phyloP scores from a whole-genome alignment of 768 basidiomycete genomes.

The Kwoniella shandongensis region DNA sequence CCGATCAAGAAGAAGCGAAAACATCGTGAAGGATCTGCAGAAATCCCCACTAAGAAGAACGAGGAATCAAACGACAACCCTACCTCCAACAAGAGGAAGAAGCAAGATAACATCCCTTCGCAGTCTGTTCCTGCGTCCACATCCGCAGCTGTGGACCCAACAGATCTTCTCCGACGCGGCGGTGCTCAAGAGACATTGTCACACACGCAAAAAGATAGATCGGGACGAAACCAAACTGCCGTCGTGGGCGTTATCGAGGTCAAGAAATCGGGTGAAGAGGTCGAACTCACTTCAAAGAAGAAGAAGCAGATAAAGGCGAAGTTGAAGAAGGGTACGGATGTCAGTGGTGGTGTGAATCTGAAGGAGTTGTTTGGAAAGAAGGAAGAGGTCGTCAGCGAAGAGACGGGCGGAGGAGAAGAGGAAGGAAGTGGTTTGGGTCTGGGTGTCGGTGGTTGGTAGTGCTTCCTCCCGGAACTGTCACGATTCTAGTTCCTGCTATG shows the following conservation, averaged over 20 bases:
- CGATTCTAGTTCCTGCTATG: too few species aligned
- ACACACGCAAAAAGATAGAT: conserved; percentile 1
- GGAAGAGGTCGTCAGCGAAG: not conserved
- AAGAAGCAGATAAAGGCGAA: conserved; percentile 19
- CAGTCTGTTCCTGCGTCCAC: not conserved
- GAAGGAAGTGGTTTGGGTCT: conserved; percentile 27
- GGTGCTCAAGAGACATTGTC: not conserved
- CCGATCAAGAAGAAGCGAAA: conserved; percentile 1
- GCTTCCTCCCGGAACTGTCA: too few species aligned
- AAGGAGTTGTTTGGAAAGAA: conserved; percentile 20
- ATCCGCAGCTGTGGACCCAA: not conserved
- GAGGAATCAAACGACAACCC: conserved; percentile 3
- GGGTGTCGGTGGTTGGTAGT: conserved; percentile 45
- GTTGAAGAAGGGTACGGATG: conserved; percentile 13
- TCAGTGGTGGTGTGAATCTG: conserved; percentile 17
- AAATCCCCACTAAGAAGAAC: conserved; percentile 1
- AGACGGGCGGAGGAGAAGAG: conserved; percentile 3
- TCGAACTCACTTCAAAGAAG: conserved; percentile 15
- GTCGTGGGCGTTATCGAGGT: conserved; percentile 39
- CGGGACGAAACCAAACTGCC: conserved; percentile 14
- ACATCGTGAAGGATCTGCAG: conserved; percentile 1
- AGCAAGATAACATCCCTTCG: too few species aligned
- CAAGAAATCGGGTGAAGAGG: conserved; percentile 17
- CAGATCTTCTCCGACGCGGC: conserved; percentile 7
- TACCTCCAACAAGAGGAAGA: not conserved